Evolutionary conservation across 169 alveolate species (phyloP).

Genomic region (Neospora caninum): DNA sequence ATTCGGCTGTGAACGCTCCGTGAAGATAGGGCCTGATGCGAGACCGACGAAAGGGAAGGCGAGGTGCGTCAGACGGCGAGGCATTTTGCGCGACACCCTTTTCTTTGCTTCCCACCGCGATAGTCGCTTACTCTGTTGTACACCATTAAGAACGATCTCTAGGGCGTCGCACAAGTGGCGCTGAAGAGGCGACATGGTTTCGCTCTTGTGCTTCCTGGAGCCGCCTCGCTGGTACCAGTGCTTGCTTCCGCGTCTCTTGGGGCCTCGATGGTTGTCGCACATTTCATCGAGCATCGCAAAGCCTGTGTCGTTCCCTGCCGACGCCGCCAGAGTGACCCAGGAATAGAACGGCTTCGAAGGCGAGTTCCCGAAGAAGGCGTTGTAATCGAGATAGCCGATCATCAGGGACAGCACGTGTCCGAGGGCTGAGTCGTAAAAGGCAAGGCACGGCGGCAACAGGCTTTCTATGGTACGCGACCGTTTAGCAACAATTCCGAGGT

Average conservation of each 20-base stretch:
- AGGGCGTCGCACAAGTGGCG: slow-evolving; percentile 33
- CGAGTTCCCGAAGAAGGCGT: slow-evolving; percentile 4
- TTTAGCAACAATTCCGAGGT: too few relatives aligned
- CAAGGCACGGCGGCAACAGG: not conserved
- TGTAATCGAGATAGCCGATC: slow-evolving; percentile 29
- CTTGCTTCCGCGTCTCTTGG: not conserved
- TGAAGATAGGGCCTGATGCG: too few relatives aligned
- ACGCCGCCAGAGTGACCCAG: not conserved
- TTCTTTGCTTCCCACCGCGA: too few relatives aligned
- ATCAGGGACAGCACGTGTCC: slow-evolving; percentile 6
- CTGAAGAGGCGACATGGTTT: not conserved
- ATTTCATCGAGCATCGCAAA: slow-evolving; percentile 48
- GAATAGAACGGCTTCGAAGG: slow-evolving; percentile 27
- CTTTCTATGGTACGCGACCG: too few relatives aligned
- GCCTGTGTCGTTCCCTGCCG: slow-evolving; percentile 22
- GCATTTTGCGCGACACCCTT: too few relatives aligned
- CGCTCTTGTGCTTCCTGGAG: not conserved
- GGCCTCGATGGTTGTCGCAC: slow-evolving; percentile 56
- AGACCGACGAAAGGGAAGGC: too few relatives aligned
- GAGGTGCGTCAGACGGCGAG: too few relatives aligned
- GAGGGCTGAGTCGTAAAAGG: not conserved
- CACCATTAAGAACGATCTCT: slow-evolving; percentile 33
- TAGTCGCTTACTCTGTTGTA: slow-evolving; percentile 9
- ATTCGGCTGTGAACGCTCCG: too few relatives aligned
- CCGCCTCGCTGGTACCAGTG: slow-evolving; percentile 28